These are phyloP conservation scores for Leishmania aethiopica DNA, from an alignment of 208 protist species.

Conservation along the genomic window DNA sequence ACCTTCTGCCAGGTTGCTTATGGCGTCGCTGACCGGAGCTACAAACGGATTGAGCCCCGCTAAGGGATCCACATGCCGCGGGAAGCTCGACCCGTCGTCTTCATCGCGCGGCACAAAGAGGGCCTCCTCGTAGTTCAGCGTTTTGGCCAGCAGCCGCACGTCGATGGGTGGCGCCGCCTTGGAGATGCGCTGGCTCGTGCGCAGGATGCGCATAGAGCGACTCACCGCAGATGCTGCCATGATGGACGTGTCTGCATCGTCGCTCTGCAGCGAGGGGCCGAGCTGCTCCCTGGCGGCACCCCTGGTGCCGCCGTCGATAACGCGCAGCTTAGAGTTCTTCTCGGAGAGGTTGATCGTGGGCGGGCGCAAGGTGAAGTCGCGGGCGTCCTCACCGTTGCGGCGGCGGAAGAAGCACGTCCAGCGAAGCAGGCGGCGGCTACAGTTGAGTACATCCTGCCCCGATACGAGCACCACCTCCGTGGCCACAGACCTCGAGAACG, in stretches of 20 bases:
- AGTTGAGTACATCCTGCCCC: constrained; percentile 38
- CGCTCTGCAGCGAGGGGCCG: not conserved
- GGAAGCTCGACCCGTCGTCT: constrained; percentile 4
- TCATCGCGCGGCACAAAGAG: constrained; percentile 30
- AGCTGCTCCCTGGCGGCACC: not conserved
- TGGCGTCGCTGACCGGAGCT: not conserved
- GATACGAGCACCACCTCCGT: constrained; percentile 70
- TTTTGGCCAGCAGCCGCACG: constrained; percentile 5
- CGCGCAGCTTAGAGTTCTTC: constrained; percentile 26
- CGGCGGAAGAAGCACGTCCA: constrained; percentile 71
- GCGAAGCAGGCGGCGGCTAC: constrained; percentile 39
- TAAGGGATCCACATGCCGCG: constrained; percentile 38
- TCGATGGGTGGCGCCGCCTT: constrained; percentile 26
- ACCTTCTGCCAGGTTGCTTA: constrained; percentile 16
- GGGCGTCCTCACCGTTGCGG: constrained; percentile 8
- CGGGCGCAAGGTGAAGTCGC: constrained; percentile 24
- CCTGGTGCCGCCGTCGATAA: constrained; percentile 12
- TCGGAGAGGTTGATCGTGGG: constrained; percentile 36
- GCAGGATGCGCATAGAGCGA: constrained; percentile 19
- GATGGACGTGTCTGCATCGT: constrained; percentile 1
- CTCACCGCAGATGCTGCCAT: constrained; percentile 9
- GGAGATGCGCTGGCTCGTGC: constrained; percentile 10
- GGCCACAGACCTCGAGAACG: constrained; percentile 49
- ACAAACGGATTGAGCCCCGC: constrained; percentile 35
- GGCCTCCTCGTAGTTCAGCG: constrained; percentile 39